Evolutionary conservation across 768 basidiomycete species (phyloP), one percentile per base, ranked within the genome.

Genomic region (Leccinum subtestaceum): DNA sequence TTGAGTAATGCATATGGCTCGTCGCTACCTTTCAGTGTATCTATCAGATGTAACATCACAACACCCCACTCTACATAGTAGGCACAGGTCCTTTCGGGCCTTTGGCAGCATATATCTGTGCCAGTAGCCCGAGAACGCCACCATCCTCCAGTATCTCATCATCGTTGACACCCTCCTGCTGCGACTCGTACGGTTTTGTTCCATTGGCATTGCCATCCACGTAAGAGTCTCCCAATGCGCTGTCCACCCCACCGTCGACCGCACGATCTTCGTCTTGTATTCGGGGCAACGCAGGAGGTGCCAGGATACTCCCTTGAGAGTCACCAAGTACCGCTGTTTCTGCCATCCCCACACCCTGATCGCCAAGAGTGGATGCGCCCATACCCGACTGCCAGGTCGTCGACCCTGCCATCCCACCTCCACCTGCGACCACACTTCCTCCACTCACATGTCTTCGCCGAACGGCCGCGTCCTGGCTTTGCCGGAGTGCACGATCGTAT

Each of bases 121-220:
- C 88, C 65, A 97, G 70, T 62, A 97, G 68, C 21, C 91, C 92
- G 61, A 96, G 75, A 62, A 97, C 87, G 17, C 95, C 94, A 0
- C 84, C 91, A 72, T 95, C 92, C 66, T 84, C 84, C 61, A 89
- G 67, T 19, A 74, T 78, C 25, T 88, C 87, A 5, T 87, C 89
- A 11, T 85, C 85, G 48, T 87, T 80, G 15, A 68, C 68, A 15
- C 81, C 82, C 13, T 78, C 79, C 52, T 80, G 81, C 50, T 80
- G 76, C 52, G 72, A 70, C 46, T 76, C 68, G 54, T 68, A 65
- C 21, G 75, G 49, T 57, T 74, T 73, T 52, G 76, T 69, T 52
- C 80, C 73, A 65, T 79, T 77, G 56, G 76, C 57, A 57, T 68
- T 76, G 5, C 82, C 89, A 73, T 93, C 90, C 23, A 91, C 87